Evolutionary conservation across 2,329 filamentous ascomycete species (phyloP).

Genomic region (Stemphylium beticola): DNA sequence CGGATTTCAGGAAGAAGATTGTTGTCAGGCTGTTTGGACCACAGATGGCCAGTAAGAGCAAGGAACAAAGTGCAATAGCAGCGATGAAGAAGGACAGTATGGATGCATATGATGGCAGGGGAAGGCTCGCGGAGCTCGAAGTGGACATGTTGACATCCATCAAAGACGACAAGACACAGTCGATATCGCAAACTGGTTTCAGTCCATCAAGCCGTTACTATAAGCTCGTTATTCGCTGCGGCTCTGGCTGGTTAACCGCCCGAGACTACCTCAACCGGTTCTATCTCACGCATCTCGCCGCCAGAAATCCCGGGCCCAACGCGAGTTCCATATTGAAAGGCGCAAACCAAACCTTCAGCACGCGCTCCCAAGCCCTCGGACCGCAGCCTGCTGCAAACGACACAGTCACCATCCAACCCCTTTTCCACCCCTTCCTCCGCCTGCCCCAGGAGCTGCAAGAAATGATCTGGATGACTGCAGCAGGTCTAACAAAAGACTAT

Average conservation of each 20-base stretch:
- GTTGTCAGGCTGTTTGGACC: constrained; percentile 37
- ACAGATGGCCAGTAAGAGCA: constrained; percentile 3
- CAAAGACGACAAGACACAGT: not conserved
- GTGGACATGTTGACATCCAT: not conserved
- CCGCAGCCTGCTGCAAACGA: constrained; percentile 16
- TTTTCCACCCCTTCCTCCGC: constrained; percentile 35
- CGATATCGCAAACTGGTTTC: not conserved
- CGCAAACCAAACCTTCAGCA: constrained; percentile 2
- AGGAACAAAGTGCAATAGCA: not conserved
- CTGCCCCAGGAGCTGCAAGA: constrained; percentile 41
- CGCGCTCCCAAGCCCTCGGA: constrained; percentile 8
- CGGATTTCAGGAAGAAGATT: constrained; percentile 25
- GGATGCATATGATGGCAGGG: constrained; percentile 1
- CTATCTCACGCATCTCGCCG: constrained; percentile 25
- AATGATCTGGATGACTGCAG: constrained; percentile 30
- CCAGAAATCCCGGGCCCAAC: not conserved
- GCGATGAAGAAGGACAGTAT: constrained; percentile 8
- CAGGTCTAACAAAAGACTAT: constrained; percentile 20
- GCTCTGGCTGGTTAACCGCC: constrained; percentile 39
- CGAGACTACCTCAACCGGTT: constrained; percentile 38
- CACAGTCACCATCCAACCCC: constrained; percentile 32
- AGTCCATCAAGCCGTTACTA: constrained; percentile 20
- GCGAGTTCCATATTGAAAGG: not conserved
- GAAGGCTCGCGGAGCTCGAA: not conserved
- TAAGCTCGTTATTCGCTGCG: constrained; percentile 35